phyloP scores from a whole-genome alignment of 805 yeast species.

The Ogataea corticis region DNA sequence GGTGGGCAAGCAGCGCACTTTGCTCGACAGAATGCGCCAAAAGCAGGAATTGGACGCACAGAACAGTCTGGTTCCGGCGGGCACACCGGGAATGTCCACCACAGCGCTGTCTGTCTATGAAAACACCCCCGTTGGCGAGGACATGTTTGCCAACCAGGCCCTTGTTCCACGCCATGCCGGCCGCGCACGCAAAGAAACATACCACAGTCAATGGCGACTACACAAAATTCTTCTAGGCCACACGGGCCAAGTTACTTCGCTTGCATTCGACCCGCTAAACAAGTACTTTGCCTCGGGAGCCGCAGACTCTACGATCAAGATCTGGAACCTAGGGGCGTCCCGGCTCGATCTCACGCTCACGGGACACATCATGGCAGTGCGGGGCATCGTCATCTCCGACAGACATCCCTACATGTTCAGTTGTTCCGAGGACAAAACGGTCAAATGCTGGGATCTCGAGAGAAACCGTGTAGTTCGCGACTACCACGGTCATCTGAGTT shows the following conservation, averaged over 20 bases:
- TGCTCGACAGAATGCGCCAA: slow-evolving; percentile 23
- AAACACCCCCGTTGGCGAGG: slow-evolving; percentile 14
- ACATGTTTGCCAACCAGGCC: slow-evolving; percentile 26
- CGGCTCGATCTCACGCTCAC: slow-evolving; percentile 72
- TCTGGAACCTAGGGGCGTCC: slow-evolving; percentile 86
- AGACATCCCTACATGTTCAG: slow-evolving; percentile 87
- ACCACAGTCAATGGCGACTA: slow-evolving; percentile 72
- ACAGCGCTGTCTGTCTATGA: slow-evolving; percentile 17
- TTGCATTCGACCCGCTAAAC: slow-evolving; percentile 82
- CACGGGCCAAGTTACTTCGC: slow-evolving; percentile 87
- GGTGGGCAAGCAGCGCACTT: slow-evolving; percentile 8
- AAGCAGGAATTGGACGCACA: slow-evolving; percentile 7
- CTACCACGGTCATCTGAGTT: slow-evolving; percentile 92
- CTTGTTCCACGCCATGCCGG: slow-evolving; percentile 24
- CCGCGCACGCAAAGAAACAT: slow-evolving; percentile 24
- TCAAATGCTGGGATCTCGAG: slow-evolving; percentile 96
- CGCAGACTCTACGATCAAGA: slow-evolving; percentile 81
- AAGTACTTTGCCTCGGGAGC: slow-evolving; percentile 93
- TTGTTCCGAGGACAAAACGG: slow-evolving; percentile 90
- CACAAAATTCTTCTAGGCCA: slow-evolving; percentile 82
- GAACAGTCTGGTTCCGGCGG: neutral
- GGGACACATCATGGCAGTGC: slow-evolving; percentile 88
- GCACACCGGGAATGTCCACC: slow-evolving; percentile 1
- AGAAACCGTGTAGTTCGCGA: slow-evolving; percentile 77
- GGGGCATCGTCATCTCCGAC: slow-evolving; percentile 70